A percentile compares a stretch with the other conserved stretches of the same genome.
Conservation (phyloP, 2,329 filamentous ascomycete genomes). For the Penicillium sp. region DNA sequence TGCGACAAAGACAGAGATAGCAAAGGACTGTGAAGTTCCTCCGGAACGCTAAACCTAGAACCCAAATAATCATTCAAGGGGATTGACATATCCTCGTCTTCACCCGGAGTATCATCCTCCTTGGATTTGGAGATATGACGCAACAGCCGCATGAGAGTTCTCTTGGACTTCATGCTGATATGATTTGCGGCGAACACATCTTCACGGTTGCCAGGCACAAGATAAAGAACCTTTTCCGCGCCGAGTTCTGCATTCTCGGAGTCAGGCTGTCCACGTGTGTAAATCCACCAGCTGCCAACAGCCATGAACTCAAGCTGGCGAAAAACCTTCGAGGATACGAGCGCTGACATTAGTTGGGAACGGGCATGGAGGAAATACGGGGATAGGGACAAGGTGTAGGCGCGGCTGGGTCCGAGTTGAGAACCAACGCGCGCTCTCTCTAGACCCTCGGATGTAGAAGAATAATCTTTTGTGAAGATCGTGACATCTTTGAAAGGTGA, state of each 20-base stretch:
- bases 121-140: conserved; percentile 72
- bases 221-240: conserved; percentile 52
- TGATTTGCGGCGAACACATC: conserved; percentile 79
- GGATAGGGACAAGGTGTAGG: conserved; percentile 79
- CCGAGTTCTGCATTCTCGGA: conserved; percentile 7
- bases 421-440: neutral
- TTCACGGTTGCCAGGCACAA: conserved; percentile 85
- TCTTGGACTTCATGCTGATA: conserved; percentile 78
- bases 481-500: conserved; percentile 43
- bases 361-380: conserved; percentile 84
- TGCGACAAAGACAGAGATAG: conserved; percentile 72
- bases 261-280: conserved; percentile 34
- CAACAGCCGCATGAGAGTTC: conserved; percentile 87
- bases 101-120: conserved; percentile 52
- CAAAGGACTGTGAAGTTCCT: conserved; percentile 63
- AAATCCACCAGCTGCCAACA: conserved; percentile 89
- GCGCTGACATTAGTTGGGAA: conserved; percentile 70
- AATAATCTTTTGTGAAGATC: conserved; percentile 23
- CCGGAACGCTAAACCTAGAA: conserved; percentile 65
- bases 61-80: conserved; percentile 48
- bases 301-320: conserved; percentile 90
- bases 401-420: conserved; percentile 56
- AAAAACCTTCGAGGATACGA: conserved; percentile 87
- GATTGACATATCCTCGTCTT: conserved; percentile 55
- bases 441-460: neutral